Percentiles rank a stretch among this genome's conserved stretches.
Conservation (phyloP, 169 alveolate genomes). For the Cyclospora cayetanensis region DNA sequence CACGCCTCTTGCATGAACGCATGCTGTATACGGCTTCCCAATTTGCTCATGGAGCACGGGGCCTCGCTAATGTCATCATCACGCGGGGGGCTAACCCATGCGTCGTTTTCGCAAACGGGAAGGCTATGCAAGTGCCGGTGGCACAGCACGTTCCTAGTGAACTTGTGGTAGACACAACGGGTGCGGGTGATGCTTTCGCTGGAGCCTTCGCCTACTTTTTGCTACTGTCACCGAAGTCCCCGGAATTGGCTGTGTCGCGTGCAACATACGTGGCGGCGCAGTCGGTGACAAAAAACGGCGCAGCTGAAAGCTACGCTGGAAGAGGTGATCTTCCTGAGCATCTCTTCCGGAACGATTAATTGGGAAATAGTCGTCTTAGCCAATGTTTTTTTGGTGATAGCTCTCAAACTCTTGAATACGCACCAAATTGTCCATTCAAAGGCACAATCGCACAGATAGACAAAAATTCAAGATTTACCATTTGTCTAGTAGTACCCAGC, state of each 20-base stretch:
- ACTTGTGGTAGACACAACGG: constrained; percentile 72
- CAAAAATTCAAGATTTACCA: no score
- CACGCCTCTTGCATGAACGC: constrained; percentile 45
- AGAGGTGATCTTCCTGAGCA: constrained; percentile 31
- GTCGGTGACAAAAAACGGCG: constrained; percentile 67
- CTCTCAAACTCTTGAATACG: no score
- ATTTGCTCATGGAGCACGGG: constrained; percentile 37
- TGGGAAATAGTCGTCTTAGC: no score
- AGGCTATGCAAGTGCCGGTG: constrained; percentile 2
- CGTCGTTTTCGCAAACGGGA: constrained; percentile 41
- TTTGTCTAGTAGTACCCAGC: no score
- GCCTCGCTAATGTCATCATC: constrained; percentile 48
- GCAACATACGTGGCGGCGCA: constrained; percentile 72
- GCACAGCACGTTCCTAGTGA: constrained; percentile 26
- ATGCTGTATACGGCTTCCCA: constrained; percentile 15
- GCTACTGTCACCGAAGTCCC: neutral
- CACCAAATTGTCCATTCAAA: no score
- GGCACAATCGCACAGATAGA: no score
- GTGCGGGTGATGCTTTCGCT: constrained; percentile 76
- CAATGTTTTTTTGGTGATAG: no score
- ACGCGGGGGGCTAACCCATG: constrained; percentile 53
- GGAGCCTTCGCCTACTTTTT: constrained; percentile 71
- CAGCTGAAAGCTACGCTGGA: constrained; percentile 69
- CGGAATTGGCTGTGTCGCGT: constrained; percentile 49
- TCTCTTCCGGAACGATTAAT: constrained; percentile 9